Conservation (phyloP, 164 flowering plant genomes). For the Kingdonia uniflora region DNA sequence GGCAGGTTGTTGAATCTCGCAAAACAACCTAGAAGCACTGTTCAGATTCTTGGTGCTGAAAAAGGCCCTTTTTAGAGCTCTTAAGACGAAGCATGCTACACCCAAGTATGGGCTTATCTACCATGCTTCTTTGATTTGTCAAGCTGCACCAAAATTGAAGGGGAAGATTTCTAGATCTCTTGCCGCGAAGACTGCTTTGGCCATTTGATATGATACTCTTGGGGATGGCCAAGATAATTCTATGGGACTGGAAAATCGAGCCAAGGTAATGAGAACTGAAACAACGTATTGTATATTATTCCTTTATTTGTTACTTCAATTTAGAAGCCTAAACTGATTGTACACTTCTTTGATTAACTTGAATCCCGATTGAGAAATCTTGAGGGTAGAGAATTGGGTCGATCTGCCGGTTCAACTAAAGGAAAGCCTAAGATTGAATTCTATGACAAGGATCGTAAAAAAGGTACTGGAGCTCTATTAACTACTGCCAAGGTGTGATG, state of each 20-base stretch:
- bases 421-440: constrained; percentile 87
- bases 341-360: constrained; percentile 30
- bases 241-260: constrained; percentile 72
- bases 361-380: constrained; percentile 76
- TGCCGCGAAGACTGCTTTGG: constrained; percentile 84
- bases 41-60: constrained; percentile 94
- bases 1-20: constrained; percentile 90
- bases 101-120: constrained; percentile 94
- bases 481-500: constrained; percentile 75
- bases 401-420: constrained; percentile 78
- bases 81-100: constrained; percentile 88
- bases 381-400: constrained; percentile 79
- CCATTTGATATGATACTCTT: constrained; percentile 87
- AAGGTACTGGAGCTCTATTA: constrained; percentile 58
- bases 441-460: constrained; percentile 78
- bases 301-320: neutral
- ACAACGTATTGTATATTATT: too few relatives aligned
- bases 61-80: constrained; percentile 93
- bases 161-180: constrained; percentile 89
- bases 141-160: constrained; percentile 84
- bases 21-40: constrained; percentile 93
- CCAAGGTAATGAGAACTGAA: constrained; percentile 30
- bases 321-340: neutral
- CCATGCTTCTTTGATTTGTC: constrained; percentile 93
- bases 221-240: constrained; percentile 72